Conservation (phyloP, 768 basidiomycete species). For the Tylopilus intermedius region DNA sequence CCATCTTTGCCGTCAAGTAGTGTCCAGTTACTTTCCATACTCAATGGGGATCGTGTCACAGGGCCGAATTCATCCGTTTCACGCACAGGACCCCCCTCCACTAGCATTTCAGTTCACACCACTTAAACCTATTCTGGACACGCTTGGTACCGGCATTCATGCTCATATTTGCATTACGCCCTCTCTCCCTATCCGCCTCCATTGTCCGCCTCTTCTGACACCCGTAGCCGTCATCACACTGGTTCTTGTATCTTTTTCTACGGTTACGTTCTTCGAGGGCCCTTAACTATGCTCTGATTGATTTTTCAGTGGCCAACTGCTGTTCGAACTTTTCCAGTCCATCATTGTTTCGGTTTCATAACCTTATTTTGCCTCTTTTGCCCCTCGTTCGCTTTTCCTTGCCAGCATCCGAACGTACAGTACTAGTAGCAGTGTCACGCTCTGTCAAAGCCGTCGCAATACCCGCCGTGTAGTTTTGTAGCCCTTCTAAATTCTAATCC, state of each 20-base stretch:
- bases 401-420: constrained; percentile 21
- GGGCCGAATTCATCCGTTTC: constrained; percentile 7
- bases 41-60: constrained; percentile 26
- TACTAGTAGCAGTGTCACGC: constrained; percentile 31
- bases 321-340: constrained; percentile 24
- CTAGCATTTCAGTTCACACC: constrained; percentile 18
- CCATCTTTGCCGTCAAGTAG: constrained; percentile 21
- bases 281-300: constrained; percentile 19
- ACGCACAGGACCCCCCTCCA: constrained; percentile 7
- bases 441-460: constrained; percentile 28
- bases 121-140: constrained; percentile 18
- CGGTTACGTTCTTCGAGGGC: constrained; percentile 13
- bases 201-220: background rate
- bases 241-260: constrained; percentile 17
- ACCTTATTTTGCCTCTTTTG: constrained; percentile 23
- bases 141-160: constrained; percentile 6
- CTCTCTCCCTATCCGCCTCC: background rate
- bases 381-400: constrained; percentile 16
- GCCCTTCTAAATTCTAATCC: constrained; percentile 9
- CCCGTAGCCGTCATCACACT: background rate
- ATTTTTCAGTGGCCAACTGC: constrained; percentile 19
- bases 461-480: constrained; percentile 36
- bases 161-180: constrained; percentile 21
- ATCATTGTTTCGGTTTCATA: constrained; percentile 28
- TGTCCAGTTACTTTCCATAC: constrained; percentile 33